Base-by-base conservation (phyloP, 2,329 filamentous ascomycete genomes). In the Penicillium sp. region DNA sequence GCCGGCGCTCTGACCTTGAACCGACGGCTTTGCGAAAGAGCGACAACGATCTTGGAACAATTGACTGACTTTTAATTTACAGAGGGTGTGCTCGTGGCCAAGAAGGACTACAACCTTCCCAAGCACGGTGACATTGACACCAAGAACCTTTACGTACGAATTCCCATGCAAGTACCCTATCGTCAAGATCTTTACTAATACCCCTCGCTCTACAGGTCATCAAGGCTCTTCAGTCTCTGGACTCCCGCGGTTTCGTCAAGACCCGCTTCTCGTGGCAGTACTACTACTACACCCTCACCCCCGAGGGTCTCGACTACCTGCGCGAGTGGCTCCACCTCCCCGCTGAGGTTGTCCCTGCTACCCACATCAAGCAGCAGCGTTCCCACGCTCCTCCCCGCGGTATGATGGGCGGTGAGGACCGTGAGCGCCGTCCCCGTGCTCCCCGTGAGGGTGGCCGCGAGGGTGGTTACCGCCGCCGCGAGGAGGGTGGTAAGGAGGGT, bases 221-320 rank as follows among this genome's bases (percentile, higher is more conserved):
- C 88, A 99, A 99, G 89, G 95, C 95, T 76, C 89, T 88, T 84
- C 95, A 99, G 86, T 99, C 95, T 67, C 88, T 99, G 78, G 96
- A 88, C 84, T 97, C 93, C 72, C 93, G 95, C 80, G 93, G 93
- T 79, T 98, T 91, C 82, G 88, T 99, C 84, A 99, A 99, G 91
- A 99, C 95, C 74, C 95, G 96, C 83, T 99, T 99, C 90, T 96
- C 92, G 70, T 96, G 92, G 92, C 92, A 96, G 84, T 96, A 93
- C 87, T 96, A 98, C 90, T 99, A 99, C 90, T 99, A 99, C 89
- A 97, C 95, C 82, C 89, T 99, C 82, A 97, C 93, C 80, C 91
- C 93, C 77, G 93, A 98, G 71, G 95, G 95, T 84, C 93, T 99
- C 80, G 93, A 98, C 86, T 99, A 99, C 88, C 93, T 99, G 81